Conservation (phyloP, 331 rosid species). For the Erythrophleum ivorense region DNA sequence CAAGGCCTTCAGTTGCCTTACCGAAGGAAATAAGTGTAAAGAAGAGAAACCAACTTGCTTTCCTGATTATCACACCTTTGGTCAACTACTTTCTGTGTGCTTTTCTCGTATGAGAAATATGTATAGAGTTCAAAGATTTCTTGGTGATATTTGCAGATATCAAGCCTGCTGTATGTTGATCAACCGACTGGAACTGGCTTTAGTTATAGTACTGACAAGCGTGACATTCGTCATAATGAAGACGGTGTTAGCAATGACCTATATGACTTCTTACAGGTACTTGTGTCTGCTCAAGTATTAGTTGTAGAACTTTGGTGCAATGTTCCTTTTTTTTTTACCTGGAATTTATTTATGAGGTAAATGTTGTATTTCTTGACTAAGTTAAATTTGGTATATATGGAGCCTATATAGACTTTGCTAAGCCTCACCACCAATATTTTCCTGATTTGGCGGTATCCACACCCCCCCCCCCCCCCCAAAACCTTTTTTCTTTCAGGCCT, state of each 20-base stretch:
- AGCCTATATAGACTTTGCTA: background rate
- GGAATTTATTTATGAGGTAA: background rate
- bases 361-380: background rate
- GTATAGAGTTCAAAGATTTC: constrained; percentile 20
- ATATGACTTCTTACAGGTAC: constrained; percentile 89
- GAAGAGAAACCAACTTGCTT: constrained; percentile 11
- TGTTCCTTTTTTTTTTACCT: constrained; percentile 17
- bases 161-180: constrained; percentile 86
- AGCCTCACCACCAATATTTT: background rate
- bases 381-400: background rate
- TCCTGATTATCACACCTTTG: background rate
- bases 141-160: constrained; percentile 59
- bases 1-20: background rate
- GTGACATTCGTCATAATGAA: constrained; percentile 82
- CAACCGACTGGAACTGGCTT: constrained; percentile 96
- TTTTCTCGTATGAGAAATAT: constrained; percentile 19
- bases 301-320: constrained; percentile 10
- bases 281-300: constrained; percentile 12
- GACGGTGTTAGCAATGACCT: constrained; percentile 83
- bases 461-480: background rate
- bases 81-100: constrained; percentile 14
- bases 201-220: constrained; percentile 72
- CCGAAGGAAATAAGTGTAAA: background rate
- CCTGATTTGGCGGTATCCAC: background rate
- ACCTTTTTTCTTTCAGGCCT: constrained; percentile 52